Percentiles rank a stretch among this genome's conserved stretches.
phyloP scores from a whole-genome alignment of 2,329 filamentous ascomycete species.

The Fragosphaeria purpurea region DNA sequence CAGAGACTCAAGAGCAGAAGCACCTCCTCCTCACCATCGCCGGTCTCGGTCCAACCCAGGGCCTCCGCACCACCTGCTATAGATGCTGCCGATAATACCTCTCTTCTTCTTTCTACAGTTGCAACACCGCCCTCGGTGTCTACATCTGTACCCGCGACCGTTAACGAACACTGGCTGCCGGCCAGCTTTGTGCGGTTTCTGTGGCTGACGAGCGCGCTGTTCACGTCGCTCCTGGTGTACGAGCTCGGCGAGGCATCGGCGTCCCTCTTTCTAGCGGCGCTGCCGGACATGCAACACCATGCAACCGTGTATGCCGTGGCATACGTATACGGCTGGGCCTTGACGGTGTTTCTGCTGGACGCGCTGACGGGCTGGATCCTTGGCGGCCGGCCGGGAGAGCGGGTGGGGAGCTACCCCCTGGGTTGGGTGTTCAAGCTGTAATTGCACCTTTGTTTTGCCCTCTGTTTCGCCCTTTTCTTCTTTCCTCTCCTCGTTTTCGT shows the following conservation, averaged over 20 bases:
- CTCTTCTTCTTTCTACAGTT: too few species aligned
- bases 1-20: too few species aligned
- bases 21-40: too few species aligned
- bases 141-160: conserved; percentile 22
- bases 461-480: conserved; percentile 33
- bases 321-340: conserved; percentile 62
- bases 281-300: conserved; percentile 38
- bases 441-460: conserved; percentile 17
- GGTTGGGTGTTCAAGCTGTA: conserved; percentile 63
- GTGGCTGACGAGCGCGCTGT: conserved; percentile 58
- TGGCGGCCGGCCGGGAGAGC: conserved; percentile 54
- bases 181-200: conserved; percentile 59
- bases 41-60: too few species aligned
- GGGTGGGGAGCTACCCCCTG: conserved; percentile 59
- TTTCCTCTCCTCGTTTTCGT: neutral
- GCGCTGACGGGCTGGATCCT: conserved; percentile 57
- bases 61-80: too few species aligned
- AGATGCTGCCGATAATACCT: too few species aligned
- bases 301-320: conserved; percentile 56
- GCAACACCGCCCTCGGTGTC: too few species aligned
- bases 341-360: conserved; percentile 55
- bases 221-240: conserved; percentile 54
- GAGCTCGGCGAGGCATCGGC: conserved; percentile 59
- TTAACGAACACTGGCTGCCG: conserved; percentile 48
- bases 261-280: conserved; percentile 56